Evolutionary conservation across 805 yeast genomes (phyloP), one percentile per base, ranked within the genome.

Genomic region (Kodamaea laetipori): DNA sequence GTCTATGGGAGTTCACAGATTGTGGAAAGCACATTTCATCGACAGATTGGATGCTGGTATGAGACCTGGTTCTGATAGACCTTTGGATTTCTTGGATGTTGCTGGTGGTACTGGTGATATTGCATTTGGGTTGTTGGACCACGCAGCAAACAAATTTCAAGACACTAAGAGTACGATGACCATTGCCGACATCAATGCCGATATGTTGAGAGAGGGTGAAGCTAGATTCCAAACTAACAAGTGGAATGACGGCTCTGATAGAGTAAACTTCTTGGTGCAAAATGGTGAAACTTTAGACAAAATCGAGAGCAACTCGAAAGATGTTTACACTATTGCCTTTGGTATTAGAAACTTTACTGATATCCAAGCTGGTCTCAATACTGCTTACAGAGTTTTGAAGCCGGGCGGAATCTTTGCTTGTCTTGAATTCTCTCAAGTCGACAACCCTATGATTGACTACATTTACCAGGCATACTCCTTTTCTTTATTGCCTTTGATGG

Each of bases 61-160:
- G 72, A 78, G 98, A 59, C 92, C 96, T 4, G 95, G 92, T 36
- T 78, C 81, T 10, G 63, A 70, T 10, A 78, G 83, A 51, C 96
- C 97, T 3, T 71, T 94, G 55, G 80, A 82, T 46, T 92, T 94
- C 58, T 75, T 94, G 50, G 99, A 94, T 65, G 98, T 94, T 45
- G 99, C 99, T 19, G 99, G 99, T 47, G 99, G 99, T 17, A 89
- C 98, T 8, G 99, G 99, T 37, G 99, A 94, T 60, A 92, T 94
- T 66, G 99, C 99, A 1, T 89, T 89, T 67, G 95, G 99, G 2
- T 76, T 94, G 50, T 73, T 94, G 49, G 96, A 90, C 57, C 96
- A 94, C 66, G 98, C 98, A 7, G 82, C 84, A 50, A 66, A 73
- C 30, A 79, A 81, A 49, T 88, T 81, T 60, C 83, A 85, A 45